Evolutionary conservation across 306 rosid genomes (phyloP), one percentile per base, ranked within the genome.

Genomic region (Rosa multiflora): DNA sequence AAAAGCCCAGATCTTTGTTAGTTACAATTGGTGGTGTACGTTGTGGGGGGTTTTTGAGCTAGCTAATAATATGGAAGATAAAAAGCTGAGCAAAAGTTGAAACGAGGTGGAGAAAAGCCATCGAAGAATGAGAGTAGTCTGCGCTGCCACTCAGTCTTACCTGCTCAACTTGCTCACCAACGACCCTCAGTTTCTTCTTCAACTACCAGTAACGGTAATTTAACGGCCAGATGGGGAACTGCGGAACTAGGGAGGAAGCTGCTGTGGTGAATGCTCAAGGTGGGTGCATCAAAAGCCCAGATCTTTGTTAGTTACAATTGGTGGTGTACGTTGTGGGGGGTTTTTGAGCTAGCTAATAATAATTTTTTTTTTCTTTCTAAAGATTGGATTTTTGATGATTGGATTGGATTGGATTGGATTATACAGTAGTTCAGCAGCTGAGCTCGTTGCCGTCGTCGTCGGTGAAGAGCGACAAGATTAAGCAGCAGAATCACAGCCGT

Each of bases 201-300:
- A 44, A 21, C 84, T 67, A 68, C 43, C 42, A 5, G 48, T 59
- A 70, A 64, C 48, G 23, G 64, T 70, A 15, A 58, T 29, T 18
- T 35, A 53, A 43, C 78, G 18, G 13, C 81, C 40, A 37, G 40
- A 96, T 96, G 99, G 99, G 99, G 32, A 96, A 96, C 82, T 93
- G 99, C 72, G 98, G 99, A 44, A 96, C 99, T 49, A 84, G 99
- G 82, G 98, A 93, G 81, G 99, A 96, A 87, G 88, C 98, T 21
- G 96, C 99, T 10, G 99, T 96, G 9, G 91, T 96, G 44, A 89
- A 88, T 81, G 99, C 94, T 79, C 99, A 96, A 91, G 99, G 99
- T 94, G 8, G 37, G 63, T 63, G 48, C 11, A 53, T 44, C 18
- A 11, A 29, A 5, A 5, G 5, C 40, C 37, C 46, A 71, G 66